Percentiles rank a stretch among this genome's conserved stretches.
Conservation (phyloP, 2,329 filamentous ascomycete genomes). For the Neonectria hederae region DNA sequence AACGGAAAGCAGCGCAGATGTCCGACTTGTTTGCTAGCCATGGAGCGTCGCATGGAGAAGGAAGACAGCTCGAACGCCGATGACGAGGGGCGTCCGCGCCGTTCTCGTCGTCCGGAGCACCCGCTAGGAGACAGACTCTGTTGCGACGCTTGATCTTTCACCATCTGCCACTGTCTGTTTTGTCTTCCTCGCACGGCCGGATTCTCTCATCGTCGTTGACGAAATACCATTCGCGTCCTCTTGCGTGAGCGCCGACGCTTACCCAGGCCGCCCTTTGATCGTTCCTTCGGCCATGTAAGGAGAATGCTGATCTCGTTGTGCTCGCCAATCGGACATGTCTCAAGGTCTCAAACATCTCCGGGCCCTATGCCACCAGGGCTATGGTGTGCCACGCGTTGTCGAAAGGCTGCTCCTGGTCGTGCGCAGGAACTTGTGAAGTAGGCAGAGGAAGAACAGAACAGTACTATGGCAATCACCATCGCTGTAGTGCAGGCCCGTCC, state of each 20-base stretch:
- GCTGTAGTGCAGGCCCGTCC: conserved; percentile 30
- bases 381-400: conserved; percentile 26
- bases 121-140: too few relatives aligned
- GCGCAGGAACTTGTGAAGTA: conserved; percentile 25
- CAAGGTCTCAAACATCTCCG: conserved; percentile 16
- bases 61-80: too few relatives aligned
- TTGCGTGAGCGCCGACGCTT: too few relatives aligned
- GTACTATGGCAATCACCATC: conserved; percentile 29
- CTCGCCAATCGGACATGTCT: conserved; percentile 22
- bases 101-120: too few relatives aligned
- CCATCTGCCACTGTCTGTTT: conserved; percentile 28
- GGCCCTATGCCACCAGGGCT: conserved; percentile 22
- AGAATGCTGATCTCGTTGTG: conserved; percentile 23
- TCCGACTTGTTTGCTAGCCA: too few relatives aligned
- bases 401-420: conserved; percentile 25
- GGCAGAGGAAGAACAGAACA: conserved; percentile 30
- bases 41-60: too few relatives aligned
- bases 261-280: too few relatives aligned
- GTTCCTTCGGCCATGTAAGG: conserved; percentile 18
- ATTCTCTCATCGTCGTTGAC: too few relatives aligned
- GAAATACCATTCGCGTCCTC: too few relatives aligned
- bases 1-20: too few relatives aligned
- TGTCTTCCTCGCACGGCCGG: too few relatives aligned
- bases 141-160: conserved; percentile 31
- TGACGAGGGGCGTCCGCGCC: too few relatives aligned